Evolutionary conservation across 1,284 basidiomycete species (phyloP).

Genomic region (Puccinia horiana): DNA sequence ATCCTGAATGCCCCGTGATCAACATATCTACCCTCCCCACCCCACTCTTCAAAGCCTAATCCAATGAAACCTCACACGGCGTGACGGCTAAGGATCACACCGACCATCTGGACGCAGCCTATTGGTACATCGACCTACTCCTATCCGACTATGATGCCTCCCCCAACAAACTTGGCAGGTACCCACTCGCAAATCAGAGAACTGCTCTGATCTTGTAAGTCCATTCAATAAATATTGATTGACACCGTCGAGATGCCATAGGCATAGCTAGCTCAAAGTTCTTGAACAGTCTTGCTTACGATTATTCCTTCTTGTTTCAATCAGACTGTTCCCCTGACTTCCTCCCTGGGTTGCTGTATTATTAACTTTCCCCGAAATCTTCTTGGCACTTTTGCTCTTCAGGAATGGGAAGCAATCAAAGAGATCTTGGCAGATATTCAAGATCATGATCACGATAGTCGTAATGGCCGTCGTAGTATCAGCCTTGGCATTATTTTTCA

Average conservation of each 20-base stretch:
- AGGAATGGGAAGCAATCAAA: constrained; percentile 11
- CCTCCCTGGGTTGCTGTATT: constrained; percentile 11
- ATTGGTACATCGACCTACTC: constrained; percentile 23
- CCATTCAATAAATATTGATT: neutral
- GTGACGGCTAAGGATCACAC: neutral
- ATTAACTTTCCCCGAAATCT: constrained; percentile 39
- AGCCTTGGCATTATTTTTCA: constrained; percentile 28
- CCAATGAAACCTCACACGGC: neutral
- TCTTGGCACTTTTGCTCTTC: constrained; percentile 37
- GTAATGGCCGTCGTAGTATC: constrained; percentile 34
- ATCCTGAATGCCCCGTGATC: neutral
- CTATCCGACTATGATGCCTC: constrained; percentile 23
- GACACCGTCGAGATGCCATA: neutral
- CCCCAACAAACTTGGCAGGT: constrained; percentile 34
- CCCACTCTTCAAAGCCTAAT: constrained; percentile 31
- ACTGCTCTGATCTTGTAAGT: constrained; percentile 32
- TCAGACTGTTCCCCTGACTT: constrained; percentile 25
- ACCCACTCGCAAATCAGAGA: constrained; percentile 29
- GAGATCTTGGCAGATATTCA: constrained; percentile 17
- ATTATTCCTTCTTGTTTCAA: neutral
- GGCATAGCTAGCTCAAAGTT: no score
- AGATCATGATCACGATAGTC: constrained; percentile 34
- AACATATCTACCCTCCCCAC: constrained; percentile 12
- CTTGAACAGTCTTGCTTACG: no score
- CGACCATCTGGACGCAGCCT: constrained; percentile 9